Evolutionary conservation across 2,329 filamentous ascomycete species (phyloP).

Genomic region (Paecilomyces fulvus): DNA sequence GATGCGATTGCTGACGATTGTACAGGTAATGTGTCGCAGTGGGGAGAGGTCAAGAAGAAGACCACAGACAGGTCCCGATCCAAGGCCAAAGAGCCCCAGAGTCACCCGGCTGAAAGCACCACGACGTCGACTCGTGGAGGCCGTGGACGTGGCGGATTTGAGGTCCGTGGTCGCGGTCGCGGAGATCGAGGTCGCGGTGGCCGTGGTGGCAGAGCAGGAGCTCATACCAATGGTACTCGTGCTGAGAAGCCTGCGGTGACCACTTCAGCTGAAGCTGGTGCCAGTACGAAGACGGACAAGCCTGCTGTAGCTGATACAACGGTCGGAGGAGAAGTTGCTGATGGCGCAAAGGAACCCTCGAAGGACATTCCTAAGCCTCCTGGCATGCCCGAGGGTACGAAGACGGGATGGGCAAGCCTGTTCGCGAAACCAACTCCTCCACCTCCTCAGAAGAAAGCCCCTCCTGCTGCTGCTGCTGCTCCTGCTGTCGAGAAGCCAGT

Average conservation of each 20-base stretch:
- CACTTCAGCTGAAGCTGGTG: constrained; percentile 11
- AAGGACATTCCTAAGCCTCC: constrained; percentile 18
- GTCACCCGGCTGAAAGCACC: constrained; percentile 24
- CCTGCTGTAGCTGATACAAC: constrained; percentile 12
- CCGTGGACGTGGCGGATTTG: constrained; percentile 40
- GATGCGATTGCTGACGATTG: constrained; percentile 1
- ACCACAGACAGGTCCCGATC: constrained; percentile 36
- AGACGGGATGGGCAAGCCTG: constrained; percentile 63
- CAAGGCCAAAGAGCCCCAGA: constrained; percentile 38
- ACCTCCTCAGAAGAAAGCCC: constrained; percentile 42
- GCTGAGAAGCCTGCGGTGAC: constrained; percentile 21
- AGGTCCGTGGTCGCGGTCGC: constrained; percentile 38
- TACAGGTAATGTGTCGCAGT: constrained; percentile 44
- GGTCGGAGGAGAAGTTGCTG: constrained; percentile 14
- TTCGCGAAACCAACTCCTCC: constrained; percentile 55
- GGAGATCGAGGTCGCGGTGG: constrained; percentile 41
- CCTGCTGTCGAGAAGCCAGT: constrained; percentile 26
- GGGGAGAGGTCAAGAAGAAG: constrained; percentile 47
- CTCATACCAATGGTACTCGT: constrained; percentile 36
- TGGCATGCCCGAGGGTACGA: constrained; percentile 27
- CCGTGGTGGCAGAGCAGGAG: constrained; percentile 37
- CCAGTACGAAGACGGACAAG: constrained; percentile 5
- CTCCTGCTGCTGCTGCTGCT: constrained; percentile 21
- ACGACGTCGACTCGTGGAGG: constrained; percentile 28
- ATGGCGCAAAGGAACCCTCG: constrained; percentile 10